Base-by-base conservation (phyloP, 768 basidiomycete species). In the Multifurca ochricompacta region DNA sequence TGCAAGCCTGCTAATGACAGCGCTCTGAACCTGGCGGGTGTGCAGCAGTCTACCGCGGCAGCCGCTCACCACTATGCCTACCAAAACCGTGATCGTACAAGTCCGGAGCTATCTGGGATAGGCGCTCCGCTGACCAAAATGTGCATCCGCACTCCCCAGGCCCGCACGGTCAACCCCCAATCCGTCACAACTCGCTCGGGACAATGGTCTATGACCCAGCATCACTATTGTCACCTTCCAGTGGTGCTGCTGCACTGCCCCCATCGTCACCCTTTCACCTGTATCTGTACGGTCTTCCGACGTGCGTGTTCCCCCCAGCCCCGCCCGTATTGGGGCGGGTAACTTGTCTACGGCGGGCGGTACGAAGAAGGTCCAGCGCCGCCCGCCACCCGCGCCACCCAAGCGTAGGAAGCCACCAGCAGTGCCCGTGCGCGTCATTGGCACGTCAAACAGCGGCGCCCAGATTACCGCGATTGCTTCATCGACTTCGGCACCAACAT, bases 381-480 rank as follows among this genome's bases (percentile, higher is more conserved):
- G 80, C 51, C 71, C 76, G 4, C 77, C 85, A 2, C 82, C 86
- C 0, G 81, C 87, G n/a, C 77, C 81, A 9, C 76, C 76, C 3
- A 80, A 81, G 63, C 74, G 86, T 41, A 70, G 87, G 63, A 85
- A 85, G 61, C 81, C 87, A 1, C 87, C 87, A 31, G 82, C 86
- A 14, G 73, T 83, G 41, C 85, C 87, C 9, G 68, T 47, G 10
- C 59, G 75, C 1, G 51, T 60, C 3, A 49, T 60, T 13, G 73
- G 71, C 28, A 71, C 66, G 45, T 75, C 74, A 0, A 73, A 75
- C 51, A 63, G 75, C 13, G 81, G 79, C 8, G 76, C 74, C 19
- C 79, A 77, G 32, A 81, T 86, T 31, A 81, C 80, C 6, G 72
- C 82, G 1, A 84, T 86, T 36, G 71, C 74, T 19, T 68, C 65